A percentile compares a stretch with the other conserved stretches of the same genome.
Conservation (phyloP, 1,139 yeast genomes). For the Kazachstania sp. region DNA sequence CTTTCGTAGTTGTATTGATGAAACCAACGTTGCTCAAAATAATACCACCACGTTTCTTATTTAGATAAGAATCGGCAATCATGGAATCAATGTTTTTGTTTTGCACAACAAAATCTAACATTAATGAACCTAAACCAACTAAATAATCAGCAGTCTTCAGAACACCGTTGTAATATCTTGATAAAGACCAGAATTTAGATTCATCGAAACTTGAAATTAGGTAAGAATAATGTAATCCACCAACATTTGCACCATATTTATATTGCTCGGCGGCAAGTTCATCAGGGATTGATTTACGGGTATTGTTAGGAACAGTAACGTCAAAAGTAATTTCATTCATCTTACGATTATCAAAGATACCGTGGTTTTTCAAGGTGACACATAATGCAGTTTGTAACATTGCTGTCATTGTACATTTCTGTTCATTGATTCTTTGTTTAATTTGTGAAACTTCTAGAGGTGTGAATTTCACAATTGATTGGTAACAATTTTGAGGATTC, state of each 20-base stretch:
- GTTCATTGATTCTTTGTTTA: constrained; percentile 9
- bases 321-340: constrained; percentile 19
- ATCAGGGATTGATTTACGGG: constrained; percentile 15
- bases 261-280: constrained; percentile 12
- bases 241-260: constrained; percentile 23
- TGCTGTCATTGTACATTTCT: constrained; percentile 22
- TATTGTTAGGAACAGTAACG: constrained; percentile 19
- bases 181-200: constrained; percentile 18
- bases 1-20: constrained; percentile 4
- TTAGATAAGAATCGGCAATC: constrained; percentile 13
- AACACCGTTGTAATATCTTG: constrained; percentile 14
- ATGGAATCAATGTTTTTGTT: constrained; percentile 18
- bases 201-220: constrained; percentile 16
- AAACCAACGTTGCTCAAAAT: constrained; percentile 23
- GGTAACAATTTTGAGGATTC: constrained; percentile 8
- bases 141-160: constrained; percentile 15
- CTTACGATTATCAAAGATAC: constrained; percentile 12
- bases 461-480: constrained; percentile 10
- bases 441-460: constrained; percentile 10
- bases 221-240: constrained; percentile 21
- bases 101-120: constrained; percentile 15
- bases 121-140: constrained; percentile 18
- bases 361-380: constrained; percentile 15
- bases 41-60: constrained; percentile 18
- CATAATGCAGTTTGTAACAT: constrained; percentile 22